Base-by-base conservation (phyloP, 108 stramenopile genomes). In the Asterionellopsis glacialis region DNA sequence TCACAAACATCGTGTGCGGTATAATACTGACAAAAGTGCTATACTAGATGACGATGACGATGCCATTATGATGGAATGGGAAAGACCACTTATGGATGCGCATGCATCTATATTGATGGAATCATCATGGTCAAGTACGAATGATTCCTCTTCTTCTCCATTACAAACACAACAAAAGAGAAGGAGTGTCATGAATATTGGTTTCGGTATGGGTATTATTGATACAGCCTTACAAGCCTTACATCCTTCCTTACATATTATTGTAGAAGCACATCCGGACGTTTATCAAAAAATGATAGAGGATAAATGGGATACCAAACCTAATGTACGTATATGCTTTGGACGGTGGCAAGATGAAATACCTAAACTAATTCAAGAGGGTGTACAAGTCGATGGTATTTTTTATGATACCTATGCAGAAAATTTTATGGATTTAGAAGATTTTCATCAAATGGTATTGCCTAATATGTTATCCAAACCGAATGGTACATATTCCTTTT, bases 61-160 rank as follows among this genome's bases (percentile, higher is more conserved):
- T 75, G 96, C 93, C 0, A 92, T 96, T 49, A 96, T 96, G 96
- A 96, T 96, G 96, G 91, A 96, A 76, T 96, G 96, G 96, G 96
- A 96, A 73, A 56, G 87, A 11, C 96, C 96, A 0, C 71, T 96
- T 38, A 96, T 96, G 96, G 72, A 84, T 43, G 82, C 79, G n/a
- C 96, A 96, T 75, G 93, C 96, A 0, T 68, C 73, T 45, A 77
- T 95, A 9, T 56, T 93, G 14, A 81, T 62, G 74, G 79, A 68
- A 53, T 33, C 71, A 43, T 41, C 63, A 63, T 38, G 40, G 13
- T 44, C 7, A 2, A 7, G 33, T 5, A 7, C 33, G 7, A n/a
- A n/a, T n/a, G n/a, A n/a, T n/a, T n/a, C n/a, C n/a, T n/a, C n/a
- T n/a, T n/a, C n/a, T n/a, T n/a, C n/a, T n/a, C n/a, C n/a, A 33